A percentile compares a stretch with the other conserved stretches of the same genome.
Evolutionary conservation across 805 yeast genomes (phyloP).

Genomic region (Zygotorulaspora danielsina): DNA sequence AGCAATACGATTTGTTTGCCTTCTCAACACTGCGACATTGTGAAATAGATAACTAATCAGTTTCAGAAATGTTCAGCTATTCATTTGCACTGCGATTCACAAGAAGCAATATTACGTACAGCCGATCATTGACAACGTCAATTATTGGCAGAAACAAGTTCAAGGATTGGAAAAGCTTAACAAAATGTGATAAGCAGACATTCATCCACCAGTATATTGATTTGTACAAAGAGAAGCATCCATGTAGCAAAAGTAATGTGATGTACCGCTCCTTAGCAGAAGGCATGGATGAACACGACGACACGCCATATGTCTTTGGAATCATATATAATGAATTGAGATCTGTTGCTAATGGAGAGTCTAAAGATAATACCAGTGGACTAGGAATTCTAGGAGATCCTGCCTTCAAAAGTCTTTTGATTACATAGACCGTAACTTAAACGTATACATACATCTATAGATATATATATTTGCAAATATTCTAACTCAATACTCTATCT

Average conservation of each 20-base stretch:
- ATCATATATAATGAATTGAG: slow-evolving; percentile 37
- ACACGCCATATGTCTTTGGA: slow-evolving; percentile 39
- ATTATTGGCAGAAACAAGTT: slow-evolving; percentile 11
- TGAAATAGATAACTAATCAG: no score
- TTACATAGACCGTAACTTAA: no score
- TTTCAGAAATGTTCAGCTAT: no score
- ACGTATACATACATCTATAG: no score
- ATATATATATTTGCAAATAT: no score
- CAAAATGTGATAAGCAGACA: slow-evolving; percentile 25
- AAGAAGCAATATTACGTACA: no score
- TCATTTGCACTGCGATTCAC: no score
- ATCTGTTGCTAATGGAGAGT: slow-evolving; percentile 21
- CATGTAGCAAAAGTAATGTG: slow-evolving; percentile 36
- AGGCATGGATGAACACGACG: slow-evolving; percentile 38
- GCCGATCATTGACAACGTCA: no score
- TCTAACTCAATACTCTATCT: slow-evolving; percentile 39
- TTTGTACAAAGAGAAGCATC: slow-evolving; percentile 34
- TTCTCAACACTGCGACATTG: no score
- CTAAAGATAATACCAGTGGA: slow-evolving; percentile 21
- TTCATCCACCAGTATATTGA: slow-evolving; percentile 32
- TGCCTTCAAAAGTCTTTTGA: slow-evolving; percentile 18
- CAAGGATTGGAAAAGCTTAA: slow-evolving; percentile 34
- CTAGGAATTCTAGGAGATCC: slow-evolving; percentile 25
- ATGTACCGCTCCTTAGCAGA: slow-evolving; percentile 34
- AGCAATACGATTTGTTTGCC: no score